Base-by-base conservation (phyloP, 1,139 yeast genomes). In the Pneumocystis oryctolagi region DNA sequence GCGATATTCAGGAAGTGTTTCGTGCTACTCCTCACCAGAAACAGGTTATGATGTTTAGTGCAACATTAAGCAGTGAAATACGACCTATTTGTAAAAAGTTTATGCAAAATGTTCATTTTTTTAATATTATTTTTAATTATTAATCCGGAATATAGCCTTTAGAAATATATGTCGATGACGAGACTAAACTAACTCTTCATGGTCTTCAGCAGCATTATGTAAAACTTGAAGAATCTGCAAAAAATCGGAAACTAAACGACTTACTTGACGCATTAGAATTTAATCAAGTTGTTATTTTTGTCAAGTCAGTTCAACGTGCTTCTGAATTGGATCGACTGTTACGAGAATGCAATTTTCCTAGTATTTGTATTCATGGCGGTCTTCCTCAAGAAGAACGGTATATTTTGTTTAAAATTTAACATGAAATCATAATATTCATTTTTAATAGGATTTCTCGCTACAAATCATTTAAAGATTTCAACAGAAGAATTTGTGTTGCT, bases 41-140 rank as follows among this genome's bases (percentile, higher is more conserved):
- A 79, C 98, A 92, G 80, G 98, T 92, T 65, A 90, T 92, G 97
- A 92, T 92, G 97, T 92, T 92, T 77, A 87, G 96, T 65, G 98
- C 98, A 69, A 92, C 98, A 65, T 81, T 92, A 71, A 84, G 96
- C 60, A 88, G 83, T 74, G 98, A 92, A 73, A 89, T 92, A 72
- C 88, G 96, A 77, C 97, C 97, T 66, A 84, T 92, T 67, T 92
- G 97, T 81, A 90, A 90, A 79, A 89, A 92, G 79, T 92, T 92
- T 78, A 88, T 92, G 92, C 96, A 92, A 78, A 89, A 88, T 73
- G 66, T 66, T 37, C 59, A 62, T 62, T 58, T 42, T 8, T 55
- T 18, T 25, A 31, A n/a, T 58, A 9, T 58, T 57, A 37, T 60
- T 56, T 55, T 61, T n/a, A 59, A 59, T 61, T 18, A 47, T 39